phyloP scores from a whole-genome alignment of 1,284 basidiomycete species.

The Polyporus tsugae region DNA sequence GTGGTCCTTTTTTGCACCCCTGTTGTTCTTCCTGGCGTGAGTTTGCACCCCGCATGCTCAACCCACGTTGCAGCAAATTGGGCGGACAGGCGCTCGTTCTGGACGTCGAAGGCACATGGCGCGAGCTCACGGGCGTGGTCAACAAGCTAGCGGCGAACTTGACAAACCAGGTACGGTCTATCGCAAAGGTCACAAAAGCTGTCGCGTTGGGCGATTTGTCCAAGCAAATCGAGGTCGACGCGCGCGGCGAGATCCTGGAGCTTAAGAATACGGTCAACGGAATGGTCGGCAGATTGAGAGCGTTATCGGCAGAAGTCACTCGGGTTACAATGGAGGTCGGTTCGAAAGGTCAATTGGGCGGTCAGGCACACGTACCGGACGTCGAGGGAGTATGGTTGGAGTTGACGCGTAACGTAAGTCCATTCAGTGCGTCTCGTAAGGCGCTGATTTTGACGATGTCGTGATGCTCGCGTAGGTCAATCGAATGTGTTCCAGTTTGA shows the following conservation, averaged over 20 bases:
- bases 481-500: conserved; percentile 92
- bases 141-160: conserved; percentile 95
- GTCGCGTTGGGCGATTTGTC: conserved; percentile 95
- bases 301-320: conserved; percentile 95
- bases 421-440: conserved; percentile 19
- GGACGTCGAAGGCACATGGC: conserved; percentile 95
- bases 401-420: conserved; percentile 84
- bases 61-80: conserved; percentile 64
- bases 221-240: conserved; percentile 97
- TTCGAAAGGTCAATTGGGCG: conserved; percentile 89
- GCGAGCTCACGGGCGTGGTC: conserved; percentile 88
- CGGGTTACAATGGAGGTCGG: conserved; percentile 96
- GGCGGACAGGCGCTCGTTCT: conserved; percentile 93
- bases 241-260: conserved; percentile 95
- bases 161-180: conserved; percentile 94
- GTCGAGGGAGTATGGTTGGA: conserved; percentile 97
- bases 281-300: conserved; percentile 92
- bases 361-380: conserved; percentile 91
- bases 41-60: conserved; percentile 15
- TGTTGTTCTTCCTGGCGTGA: conserved; percentile 10
- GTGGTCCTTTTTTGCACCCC: conserved; percentile 35
- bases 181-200: conserved; percentile 97
- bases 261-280: conserved; percentile 98
- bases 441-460: conserved; percentile 12
- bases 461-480: conserved; percentile 67